Evolutionary conservation across 2,329 filamentous ascomycete genomes (phyloP).

Genomic region (Ceratocystis albifundus): DNA sequence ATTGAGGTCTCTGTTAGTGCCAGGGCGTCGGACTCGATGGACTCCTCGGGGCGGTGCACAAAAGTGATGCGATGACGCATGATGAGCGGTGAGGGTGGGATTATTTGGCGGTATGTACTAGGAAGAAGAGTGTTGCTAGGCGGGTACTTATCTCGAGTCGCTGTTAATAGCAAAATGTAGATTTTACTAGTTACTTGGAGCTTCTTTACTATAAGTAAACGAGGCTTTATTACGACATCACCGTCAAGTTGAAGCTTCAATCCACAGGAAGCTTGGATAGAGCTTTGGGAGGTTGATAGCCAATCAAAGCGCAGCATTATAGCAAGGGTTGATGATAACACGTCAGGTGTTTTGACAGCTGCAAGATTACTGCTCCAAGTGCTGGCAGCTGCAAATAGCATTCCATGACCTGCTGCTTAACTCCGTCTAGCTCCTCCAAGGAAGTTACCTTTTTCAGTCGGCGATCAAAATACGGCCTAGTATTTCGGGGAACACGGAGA

Average conservation of each 20-base stretch:
- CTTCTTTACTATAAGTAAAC: slow-evolving; percentile 1
- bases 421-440: background rate
- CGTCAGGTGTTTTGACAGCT: background rate
- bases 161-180: too few species aligned
- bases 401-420: background rate
- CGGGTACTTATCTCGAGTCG: background rate
- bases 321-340: slow-evolving; percentile 1
- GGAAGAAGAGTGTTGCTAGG: background rate
- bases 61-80: slow-evolving; percentile 78
- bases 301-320: background rate
- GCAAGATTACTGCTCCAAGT: background rate
- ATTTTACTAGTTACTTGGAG: background rate
- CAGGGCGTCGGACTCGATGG: slow-evolving; percentile 53
- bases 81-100: slow-evolving; percentile 23
- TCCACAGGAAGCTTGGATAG: background rate
- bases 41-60: slow-evolving; percentile 52
- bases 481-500: too few species aligned
- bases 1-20: slow-evolving; percentile 46
- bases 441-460: background rate
- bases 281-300: background rate
- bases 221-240: background rate
- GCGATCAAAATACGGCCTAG: background rate
- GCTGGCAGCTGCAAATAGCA: background rate
- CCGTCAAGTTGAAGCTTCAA: background rate
- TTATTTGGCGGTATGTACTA: background rate